A percentile compares a stretch with the other conserved stretches of the same genome.
These are phyloP conservation scores for Boletus patriciae DNA, from an alignment of 768 basidiomycete species.

Conservation along the genomic window DNA sequence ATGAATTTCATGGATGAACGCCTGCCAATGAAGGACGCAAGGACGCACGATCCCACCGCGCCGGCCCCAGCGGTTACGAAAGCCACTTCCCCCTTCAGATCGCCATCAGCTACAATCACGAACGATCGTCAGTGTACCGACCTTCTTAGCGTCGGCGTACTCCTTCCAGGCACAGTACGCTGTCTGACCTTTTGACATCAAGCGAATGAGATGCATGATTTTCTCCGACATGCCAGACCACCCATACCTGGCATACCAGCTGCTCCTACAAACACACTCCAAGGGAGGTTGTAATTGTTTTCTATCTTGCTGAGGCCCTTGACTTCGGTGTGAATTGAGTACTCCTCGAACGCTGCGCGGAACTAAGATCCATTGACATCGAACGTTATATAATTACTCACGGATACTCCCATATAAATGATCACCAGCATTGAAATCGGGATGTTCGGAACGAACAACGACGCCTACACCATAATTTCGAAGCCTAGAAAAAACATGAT, in stretches of 20 bases:
- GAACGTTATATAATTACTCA: constrained; percentile 33
- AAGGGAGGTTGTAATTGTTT: constrained; percentile 31
- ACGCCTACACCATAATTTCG: constrained; percentile 43
- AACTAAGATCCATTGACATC: constrained; percentile 43
- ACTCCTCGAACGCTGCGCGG: constrained; percentile 29
- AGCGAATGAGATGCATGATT: neutral
- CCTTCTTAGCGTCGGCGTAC: constrained; percentile 22
- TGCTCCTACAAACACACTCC: constrained; percentile 31
- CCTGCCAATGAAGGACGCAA: neutral
- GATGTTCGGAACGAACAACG: constrained; percentile 14
- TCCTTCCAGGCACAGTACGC: constrained; percentile 22
- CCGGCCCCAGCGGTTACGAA: constrained; percentile 46
- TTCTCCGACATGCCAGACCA: constrained; percentile 8
- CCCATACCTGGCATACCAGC: constrained; percentile 32
- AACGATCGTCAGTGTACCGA: constrained; percentile 9
- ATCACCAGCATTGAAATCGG: constrained; percentile 2
- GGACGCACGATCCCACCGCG: constrained; percentile 59
- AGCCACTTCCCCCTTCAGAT: constrained; percentile 43
- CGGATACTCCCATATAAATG: constrained; percentile 28
- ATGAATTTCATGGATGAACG: constrained; percentile 6
- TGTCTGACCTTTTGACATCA: constrained; percentile 23
- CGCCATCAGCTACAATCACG: neutral
- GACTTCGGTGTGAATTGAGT: neutral
- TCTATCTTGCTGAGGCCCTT: constrained; percentile 14
- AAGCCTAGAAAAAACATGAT: neutral